Conservation (phyloP, 768 basidiomycete species). For the Trametes cingulata region DNA sequence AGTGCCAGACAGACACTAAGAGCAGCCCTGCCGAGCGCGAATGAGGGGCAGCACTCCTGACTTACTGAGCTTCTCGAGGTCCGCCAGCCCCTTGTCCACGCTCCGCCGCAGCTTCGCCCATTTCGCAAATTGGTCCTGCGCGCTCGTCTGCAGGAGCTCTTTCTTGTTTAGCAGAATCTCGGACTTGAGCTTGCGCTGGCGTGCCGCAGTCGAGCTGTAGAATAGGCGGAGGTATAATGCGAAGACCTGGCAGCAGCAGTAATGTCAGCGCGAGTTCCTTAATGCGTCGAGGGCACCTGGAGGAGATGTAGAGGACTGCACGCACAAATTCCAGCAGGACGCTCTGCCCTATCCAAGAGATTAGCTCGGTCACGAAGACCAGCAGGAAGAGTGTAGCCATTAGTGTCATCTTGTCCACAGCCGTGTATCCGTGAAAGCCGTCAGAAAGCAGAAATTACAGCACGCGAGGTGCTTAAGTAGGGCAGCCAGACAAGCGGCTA, state of each 20-base stretch:
- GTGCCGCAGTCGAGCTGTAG: conserved; percentile 50
- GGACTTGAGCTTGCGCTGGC: conserved; percentile 73
- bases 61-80: conserved; percentile 89
- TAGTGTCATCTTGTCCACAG: conserved; percentile 60
- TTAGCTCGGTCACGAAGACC: conserved; percentile 79
- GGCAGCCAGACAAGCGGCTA: not conserved
- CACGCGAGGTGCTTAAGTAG: not conserved
- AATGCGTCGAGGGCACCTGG: not conserved
- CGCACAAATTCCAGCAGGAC: conserved; percentile 81
- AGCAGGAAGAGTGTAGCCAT: conserved; percentile 80
- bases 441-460: not conserved
- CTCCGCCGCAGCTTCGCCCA: conserved; percentile 93
- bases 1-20: not conserved
- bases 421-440: not conserved
- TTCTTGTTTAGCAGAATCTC: conserved; percentile 80
- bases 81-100: conserved; percentile 88
- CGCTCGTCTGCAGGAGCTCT: conserved; percentile 86
- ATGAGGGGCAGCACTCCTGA: not conserved
- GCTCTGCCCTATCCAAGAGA: conserved; percentile 87
- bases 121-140: conserved; percentile 97
- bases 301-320: conserved; percentile 24
- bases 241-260: conserved; percentile 58
- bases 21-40: not conserved
- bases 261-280: not conserved
- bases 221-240: conserved; percentile 67